A percentile compares a stretch with the other conserved stretches of the same genome.
Evolutionary conservation across 2,329 filamentous ascomycete genomes (phyloP).

Genomic region (Pseudopyricularia javanii): DNA sequence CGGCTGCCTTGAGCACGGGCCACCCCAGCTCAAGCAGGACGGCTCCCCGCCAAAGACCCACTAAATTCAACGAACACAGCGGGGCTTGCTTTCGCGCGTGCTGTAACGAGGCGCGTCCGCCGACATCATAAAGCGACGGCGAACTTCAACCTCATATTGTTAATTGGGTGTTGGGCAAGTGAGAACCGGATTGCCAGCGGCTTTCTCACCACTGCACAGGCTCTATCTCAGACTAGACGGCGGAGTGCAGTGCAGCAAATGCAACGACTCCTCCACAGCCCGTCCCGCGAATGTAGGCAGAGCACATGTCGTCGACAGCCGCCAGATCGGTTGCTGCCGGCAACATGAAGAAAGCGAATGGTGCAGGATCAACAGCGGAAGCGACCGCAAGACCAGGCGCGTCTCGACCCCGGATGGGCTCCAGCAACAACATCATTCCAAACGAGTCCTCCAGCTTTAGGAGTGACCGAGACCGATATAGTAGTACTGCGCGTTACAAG

Average conservation of each 20-base stretch:
- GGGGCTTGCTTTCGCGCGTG: neutral
- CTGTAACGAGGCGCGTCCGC: neutral
- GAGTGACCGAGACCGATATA: slow-evolving; percentile 17
- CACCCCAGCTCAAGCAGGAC: neutral
- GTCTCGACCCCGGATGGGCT: slow-evolving; percentile 19
- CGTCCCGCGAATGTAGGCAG: slow-evolving; percentile 18
- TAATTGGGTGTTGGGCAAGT: neutral
- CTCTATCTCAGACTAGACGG: neutral
- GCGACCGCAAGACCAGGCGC: slow-evolving; percentile 2
- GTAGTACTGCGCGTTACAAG: slow-evolving; percentile 5
- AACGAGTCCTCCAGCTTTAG: slow-evolving; percentile 5
- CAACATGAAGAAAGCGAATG: slow-evolving; percentile 27
- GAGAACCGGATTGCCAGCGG: neutral
- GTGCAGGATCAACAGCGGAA: slow-evolving; percentile 14
- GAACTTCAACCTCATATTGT: neutral
- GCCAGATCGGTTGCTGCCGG: slow-evolving; percentile 22
- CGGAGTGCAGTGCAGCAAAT: neutral
- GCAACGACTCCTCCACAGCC: neutral
- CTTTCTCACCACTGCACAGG: neutral
- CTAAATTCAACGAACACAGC: neutral
- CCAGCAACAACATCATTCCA: slow-evolving; percentile 3
- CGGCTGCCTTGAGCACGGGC: neutral
- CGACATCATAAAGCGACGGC: neutral
- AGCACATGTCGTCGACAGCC: slow-evolving; percentile 27
- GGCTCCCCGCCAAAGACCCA: neutral